phyloP scores from a whole-genome alignment of 257 asterid genomes.

The Ilex aquifolium region DNA sequence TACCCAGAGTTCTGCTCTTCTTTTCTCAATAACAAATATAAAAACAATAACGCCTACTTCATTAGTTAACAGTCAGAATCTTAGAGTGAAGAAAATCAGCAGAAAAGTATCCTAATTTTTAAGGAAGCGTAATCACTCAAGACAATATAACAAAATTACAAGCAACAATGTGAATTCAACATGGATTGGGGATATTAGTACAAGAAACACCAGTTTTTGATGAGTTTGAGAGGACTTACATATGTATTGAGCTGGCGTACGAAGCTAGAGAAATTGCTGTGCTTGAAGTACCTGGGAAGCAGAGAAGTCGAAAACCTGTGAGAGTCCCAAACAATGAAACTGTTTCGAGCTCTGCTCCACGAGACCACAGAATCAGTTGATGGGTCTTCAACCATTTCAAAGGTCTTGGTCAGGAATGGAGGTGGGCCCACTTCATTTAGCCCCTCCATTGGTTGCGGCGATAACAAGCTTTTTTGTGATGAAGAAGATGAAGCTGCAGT shows the following conservation, averaged over 20 bases:
- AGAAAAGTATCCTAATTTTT: no score
- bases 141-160: no score
- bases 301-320: slow-evolving; percentile 61
- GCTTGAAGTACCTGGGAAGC: slow-evolving; percentile 86
- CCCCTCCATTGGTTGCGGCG: slow-evolving; percentile 82
- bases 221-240: slow-evolving; percentile 41
- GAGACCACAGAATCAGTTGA: slow-evolving; percentile 73
- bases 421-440: slow-evolving; percentile 82
- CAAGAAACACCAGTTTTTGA: no score
- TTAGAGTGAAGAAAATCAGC: no score
- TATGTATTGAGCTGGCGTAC: slow-evolving; percentile 95
- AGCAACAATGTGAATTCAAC: no score
- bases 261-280: slow-evolving; percentile 88
- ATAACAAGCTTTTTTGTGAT: slow-evolving; percentile 14
- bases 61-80: no score
- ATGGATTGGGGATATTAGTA: no score
- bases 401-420: slow-evolving; percentile 74
- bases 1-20: no score
- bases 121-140: no score
- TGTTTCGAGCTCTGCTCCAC: slow-evolving; percentile 69
- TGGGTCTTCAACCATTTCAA: slow-evolving; percentile 89
- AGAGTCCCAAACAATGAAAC: slow-evolving; percentile 89
- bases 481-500: slow-evolving; percentile 18
- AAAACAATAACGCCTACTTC: no score
- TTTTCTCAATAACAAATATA: no score